Evolutionary conservation across 352 stramenopile genomes (phyloP), one percentile per base, ranked within the genome.

Genomic region (Phytophthora pluvialis): DNA sequence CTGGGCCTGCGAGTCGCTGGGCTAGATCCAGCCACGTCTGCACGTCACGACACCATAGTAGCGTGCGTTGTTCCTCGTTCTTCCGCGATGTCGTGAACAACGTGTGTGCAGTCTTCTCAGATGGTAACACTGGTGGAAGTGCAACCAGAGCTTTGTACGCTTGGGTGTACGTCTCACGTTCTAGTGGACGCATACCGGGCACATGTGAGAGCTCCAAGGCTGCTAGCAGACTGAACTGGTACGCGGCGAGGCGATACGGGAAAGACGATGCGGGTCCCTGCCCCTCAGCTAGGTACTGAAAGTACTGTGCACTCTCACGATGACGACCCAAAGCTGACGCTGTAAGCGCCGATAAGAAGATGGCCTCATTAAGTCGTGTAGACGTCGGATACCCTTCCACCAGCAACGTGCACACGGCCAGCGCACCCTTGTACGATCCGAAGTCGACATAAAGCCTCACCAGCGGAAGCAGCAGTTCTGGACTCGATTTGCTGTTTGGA

Each of bases 391-490:
- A 90, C 3, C 75, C 81, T 74, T 93, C 82, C 16, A 91, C 73
- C 5, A 91, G 61, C 5, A 91, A 49, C 0, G 82, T 91, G 35
- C 85, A 93, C 0, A 93, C 76, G 1, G 82, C 79, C 3, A 93
- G 69, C 6, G 82, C 85, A 9, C 85, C 83, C 7, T 63, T 78
- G 59, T 80, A 90, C 8, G 82, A 74, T 10, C 73, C 64, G 38
- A 86, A 87, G 56, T 93, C 85, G 15, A 93, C 60, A 50, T 93
- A 93, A 46, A 93, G 66, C n/a, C 77, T 64, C 3, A 65, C 78
- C 15, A 91, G 58, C 26, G 83, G 77, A n/a, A 85, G 53, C 25
- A 93, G 54, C 35, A 93, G 40, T 3, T 56, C 48, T 15, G 81
- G 79, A 18, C 86, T 80, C 33, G 80, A 77, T 59, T 91, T 91